These are phyloP conservation scores for Globisporangium okanoganense DNA, from an alignment of 352 stramenopile species.

Conservation along the genomic window DNA sequence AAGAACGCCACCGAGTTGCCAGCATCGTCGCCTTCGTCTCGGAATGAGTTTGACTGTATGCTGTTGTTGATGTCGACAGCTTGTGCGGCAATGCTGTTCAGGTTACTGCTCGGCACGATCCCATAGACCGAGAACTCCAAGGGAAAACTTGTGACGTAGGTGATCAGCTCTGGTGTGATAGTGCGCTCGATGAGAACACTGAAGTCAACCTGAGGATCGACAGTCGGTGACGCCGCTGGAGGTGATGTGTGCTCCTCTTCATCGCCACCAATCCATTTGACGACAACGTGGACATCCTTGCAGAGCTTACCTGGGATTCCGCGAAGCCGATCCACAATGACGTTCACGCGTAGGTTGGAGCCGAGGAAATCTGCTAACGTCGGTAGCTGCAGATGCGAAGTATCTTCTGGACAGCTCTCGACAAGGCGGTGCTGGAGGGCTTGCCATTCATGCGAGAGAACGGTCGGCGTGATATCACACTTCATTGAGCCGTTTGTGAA, in stretches of 20 bases:
- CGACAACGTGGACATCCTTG: constrained; percentile 57
- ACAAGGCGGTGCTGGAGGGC: constrained; percentile 55
- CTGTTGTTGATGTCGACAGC: constrained; percentile 27
- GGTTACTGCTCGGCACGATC: constrained; percentile 72
- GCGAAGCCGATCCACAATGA: constrained; percentile 45
- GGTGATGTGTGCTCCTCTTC: constrained; percentile 42
- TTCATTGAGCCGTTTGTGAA: constrained; percentile 34
- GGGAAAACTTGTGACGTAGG: constrained; percentile 36
- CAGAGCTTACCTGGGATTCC: constrained; percentile 73
- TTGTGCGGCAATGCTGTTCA: constrained; percentile 66
- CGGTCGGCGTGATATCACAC: constrained; percentile 55
- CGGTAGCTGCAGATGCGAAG: constrained; percentile 30
- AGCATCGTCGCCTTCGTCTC: constrained; percentile 20
- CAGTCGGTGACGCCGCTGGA: constrained; percentile 36
- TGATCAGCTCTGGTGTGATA: constrained; percentile 50
- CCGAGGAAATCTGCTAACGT: constrained; percentile 42
- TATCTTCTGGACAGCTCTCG: constrained; percentile 48
- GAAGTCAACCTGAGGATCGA: constrained; percentile 64
- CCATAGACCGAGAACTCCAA: constrained; percentile 59
- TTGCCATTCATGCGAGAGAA: constrained; percentile 78
- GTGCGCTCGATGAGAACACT: constrained; percentile 43
- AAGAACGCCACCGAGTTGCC: constrained; percentile 45
- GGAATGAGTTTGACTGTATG: constrained; percentile 12
- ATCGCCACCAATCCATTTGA: constrained; percentile 35
- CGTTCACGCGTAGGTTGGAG: constrained; percentile 50